These are phyloP conservation scores for Suhomyces kunorum DNA, from an alignment of 1,139 yeast genomes.

Conservation along the genomic window DNA sequence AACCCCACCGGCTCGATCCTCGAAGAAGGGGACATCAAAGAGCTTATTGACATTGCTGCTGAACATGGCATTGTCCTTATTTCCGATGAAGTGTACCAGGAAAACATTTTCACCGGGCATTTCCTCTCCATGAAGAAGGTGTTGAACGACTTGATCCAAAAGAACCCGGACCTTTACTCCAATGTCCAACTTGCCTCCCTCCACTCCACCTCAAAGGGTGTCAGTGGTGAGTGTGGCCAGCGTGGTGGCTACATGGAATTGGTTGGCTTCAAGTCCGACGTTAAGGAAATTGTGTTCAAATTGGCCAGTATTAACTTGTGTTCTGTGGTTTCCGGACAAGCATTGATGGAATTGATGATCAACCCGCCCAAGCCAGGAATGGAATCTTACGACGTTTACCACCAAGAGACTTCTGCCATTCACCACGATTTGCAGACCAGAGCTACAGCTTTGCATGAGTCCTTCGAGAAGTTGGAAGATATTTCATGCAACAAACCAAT, in stretches of 20 bases:
- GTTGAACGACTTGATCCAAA: conserved; percentile 58
- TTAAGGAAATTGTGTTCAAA: conserved; percentile 71
- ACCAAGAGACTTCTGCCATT: conserved; percentile 60
- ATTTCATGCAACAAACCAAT: conserved; percentile 82
- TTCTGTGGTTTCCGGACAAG: conserved; percentile 94
- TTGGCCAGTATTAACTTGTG: conserved; percentile 88
- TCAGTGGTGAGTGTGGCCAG: conserved; percentile 98
- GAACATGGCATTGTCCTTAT: conserved; percentile 80
- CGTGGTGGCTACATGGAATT: conserved; percentile 98
- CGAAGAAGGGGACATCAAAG: conserved; percentile 61
- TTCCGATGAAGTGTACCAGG: conserved; percentile 99
- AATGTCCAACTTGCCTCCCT: conserved; percentile 87
- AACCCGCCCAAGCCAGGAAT: conserved; percentile 84
- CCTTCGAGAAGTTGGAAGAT: conserved; percentile 77
- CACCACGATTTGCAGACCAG: conserved; percentile 63
- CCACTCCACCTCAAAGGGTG: conserved; percentile 96
- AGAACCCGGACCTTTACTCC: conserved; percentile 55
- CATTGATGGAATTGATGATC: conserved; percentile 86
- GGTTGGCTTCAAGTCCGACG: conserved; percentile 72
- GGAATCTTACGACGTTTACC: conserved; percentile 68
- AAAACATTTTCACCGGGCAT: conserved; percentile 72
- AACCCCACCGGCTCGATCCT: conserved; percentile 95
- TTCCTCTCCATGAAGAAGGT: conserved; percentile 70
- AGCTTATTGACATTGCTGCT: conserved; percentile 76
- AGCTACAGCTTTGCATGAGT: conserved; percentile 62